phyloP scores from a whole-genome alignment of 805 yeast species.

The Millerozyma acaciae region DNA sequence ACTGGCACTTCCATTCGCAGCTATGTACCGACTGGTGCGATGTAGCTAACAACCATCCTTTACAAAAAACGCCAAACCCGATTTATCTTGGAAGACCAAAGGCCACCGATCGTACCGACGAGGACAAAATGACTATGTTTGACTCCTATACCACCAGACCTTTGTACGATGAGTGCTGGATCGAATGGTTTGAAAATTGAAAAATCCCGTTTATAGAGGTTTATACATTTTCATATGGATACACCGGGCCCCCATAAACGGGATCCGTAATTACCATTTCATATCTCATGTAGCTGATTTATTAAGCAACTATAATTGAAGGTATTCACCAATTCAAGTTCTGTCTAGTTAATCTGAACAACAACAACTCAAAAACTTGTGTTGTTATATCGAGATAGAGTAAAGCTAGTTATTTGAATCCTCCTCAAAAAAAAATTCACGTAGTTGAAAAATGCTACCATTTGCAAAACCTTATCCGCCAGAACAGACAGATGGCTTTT shows the following conservation, averaged over 20 bases:
- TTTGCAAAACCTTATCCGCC: constrained; percentile 55
- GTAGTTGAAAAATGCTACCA: constrained; percentile 33
- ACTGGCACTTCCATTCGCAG: constrained; percentile 43
- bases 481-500: constrained; percentile 54
- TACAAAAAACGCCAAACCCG: too few relatives aligned
- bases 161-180: constrained; percentile 49
- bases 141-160: constrained; percentile 56
- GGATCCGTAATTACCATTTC: too few relatives aligned
- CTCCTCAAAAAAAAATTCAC: too few relatives aligned
- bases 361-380: too few relatives aligned
- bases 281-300: too few relatives aligned
- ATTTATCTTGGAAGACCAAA: constrained; percentile 14
- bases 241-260: too few relatives aligned
- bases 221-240: neutral
- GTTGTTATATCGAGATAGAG: too few relatives aligned
- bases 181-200: constrained; percentile 29
- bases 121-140: constrained; percentile 52
- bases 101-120: constrained; percentile 30
- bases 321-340: too few relatives aligned
- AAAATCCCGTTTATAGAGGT: neutral
- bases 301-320: too few relatives aligned
- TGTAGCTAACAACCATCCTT: constrained; percentile 19
- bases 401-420: too few relatives aligned
- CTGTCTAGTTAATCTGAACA: too few relatives aligned
- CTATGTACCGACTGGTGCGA: constrained; percentile 45